These are phyloP conservation scores for Cytospora chrysosperma DNA, from an alignment of 2,329 filamentous ascomycete genomes.

Conservation along the genomic window DNA sequence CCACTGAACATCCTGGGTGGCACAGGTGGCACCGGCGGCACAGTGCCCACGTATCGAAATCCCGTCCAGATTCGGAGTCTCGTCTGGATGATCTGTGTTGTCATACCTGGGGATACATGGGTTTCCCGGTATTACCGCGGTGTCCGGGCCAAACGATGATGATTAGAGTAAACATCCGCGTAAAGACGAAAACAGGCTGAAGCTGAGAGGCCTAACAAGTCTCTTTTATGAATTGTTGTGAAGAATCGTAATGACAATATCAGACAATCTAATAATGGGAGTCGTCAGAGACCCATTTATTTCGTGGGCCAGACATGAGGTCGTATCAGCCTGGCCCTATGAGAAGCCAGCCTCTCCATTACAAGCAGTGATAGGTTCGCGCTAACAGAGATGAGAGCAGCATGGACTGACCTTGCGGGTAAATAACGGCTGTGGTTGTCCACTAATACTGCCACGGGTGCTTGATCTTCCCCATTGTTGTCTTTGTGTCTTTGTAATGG, in stretches of 20 bases:
- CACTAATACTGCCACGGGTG: neutral
- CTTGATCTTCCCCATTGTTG: neutral
- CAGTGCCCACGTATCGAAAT: neutral
- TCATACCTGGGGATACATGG: neutral
- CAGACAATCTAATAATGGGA: neutral
- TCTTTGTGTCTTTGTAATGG: conserved; percentile 2
- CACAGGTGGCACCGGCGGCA: neutral
- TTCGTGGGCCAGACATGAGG: neutral
- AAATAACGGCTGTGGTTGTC: neutral
- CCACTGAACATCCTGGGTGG: conserved; percentile 9
- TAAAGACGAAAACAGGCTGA: neutral
- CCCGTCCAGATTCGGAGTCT: neutral
- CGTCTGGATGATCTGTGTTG: neutral
- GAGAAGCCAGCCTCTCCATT: conserved; percentile 9
- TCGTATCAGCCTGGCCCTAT: conserved; percentile 13
- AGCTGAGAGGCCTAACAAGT: neutral
- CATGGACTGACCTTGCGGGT: conserved; percentile 4
- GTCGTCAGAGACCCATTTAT: neutral
- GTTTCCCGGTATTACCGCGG: neutral
- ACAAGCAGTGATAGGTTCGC: conserved; percentile 15
- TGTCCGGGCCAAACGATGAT: neutral
- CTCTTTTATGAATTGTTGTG: neutral
- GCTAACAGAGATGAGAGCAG: conserved; percentile 11
- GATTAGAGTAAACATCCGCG: neutral
- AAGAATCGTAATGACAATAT: neutral